These are phyloP conservation scores for Platanus orientalis DNA, from an alignment of 164 flowering plant species.

Conservation along the genomic window DNA sequence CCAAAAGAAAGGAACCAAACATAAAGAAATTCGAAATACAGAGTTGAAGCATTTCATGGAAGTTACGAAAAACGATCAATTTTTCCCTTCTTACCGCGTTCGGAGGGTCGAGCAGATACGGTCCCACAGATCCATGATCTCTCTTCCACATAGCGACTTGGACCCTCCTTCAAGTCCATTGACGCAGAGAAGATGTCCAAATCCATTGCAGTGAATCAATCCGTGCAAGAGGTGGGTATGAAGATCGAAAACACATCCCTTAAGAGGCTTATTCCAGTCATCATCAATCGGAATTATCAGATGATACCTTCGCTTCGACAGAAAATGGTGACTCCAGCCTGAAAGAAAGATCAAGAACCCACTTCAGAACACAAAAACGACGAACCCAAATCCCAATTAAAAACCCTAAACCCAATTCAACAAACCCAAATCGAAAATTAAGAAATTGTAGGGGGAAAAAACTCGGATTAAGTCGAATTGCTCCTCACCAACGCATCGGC, in stretches of 20 bases:
- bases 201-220: constrained; percentile 76
- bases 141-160: constrained; percentile 49
- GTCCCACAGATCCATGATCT: constrained; percentile 91
- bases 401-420: neutral
- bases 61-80: neutral
- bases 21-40: neutral
- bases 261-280: constrained; percentile 54
- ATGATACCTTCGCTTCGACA: constrained; percentile 74
- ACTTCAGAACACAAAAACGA: neutral
- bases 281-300: constrained; percentile 58
- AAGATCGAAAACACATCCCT: constrained; percentile 35
- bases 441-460: neutral
- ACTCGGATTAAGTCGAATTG: neutral
- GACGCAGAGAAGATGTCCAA: constrained; percentile 67
- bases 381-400: constrained; percentile 5
- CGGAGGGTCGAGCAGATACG: constrained; percentile 61
- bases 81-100: constrained; percentile 37
- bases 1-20: neutral
- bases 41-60: neutral
- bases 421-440: neutral
- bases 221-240: constrained; percentile 75
- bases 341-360: neutral
- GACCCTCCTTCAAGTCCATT: constrained; percentile 92
- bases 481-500: constrained; percentile 57
- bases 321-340: constrained; percentile 89